These are phyloP conservation scores for Aspergillus sp. DNA, from an alignment of 2,329 filamentous ascomycete species.

Conservation along the genomic window DNA sequence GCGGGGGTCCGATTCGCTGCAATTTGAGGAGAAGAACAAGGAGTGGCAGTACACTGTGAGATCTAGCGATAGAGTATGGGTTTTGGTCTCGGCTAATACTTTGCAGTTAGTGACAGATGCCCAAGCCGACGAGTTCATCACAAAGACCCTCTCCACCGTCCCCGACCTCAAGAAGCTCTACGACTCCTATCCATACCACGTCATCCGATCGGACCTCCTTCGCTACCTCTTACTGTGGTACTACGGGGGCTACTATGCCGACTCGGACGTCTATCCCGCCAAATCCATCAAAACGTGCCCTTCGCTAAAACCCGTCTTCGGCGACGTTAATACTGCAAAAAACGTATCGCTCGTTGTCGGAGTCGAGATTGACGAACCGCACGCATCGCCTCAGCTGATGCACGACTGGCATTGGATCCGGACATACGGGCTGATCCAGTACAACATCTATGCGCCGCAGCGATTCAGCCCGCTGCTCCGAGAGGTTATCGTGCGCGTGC, in stretches of 20 bases:
- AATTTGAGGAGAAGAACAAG: constrained; percentile 31
- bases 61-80: neutral
- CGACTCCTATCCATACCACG: constrained; percentile 47
- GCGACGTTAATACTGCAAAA: neutral
- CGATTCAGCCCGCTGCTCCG: constrained; percentile 41
- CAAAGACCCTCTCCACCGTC: constrained; percentile 30
- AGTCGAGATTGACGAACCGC: constrained; percentile 42
- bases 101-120: constrained; percentile 32
- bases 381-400: constrained; percentile 36
- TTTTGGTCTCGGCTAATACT: neutral
- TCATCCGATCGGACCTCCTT: constrained; percentile 56
- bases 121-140: constrained; percentile 33
- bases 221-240: constrained; percentile 44
- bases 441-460: constrained; percentile 40
- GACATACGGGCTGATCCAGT: constrained; percentile 41
- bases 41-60: constrained; percentile 37
- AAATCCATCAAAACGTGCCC: constrained; percentile 35
- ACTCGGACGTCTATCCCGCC: constrained; percentile 37
- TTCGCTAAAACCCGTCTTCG: constrained; percentile 28
- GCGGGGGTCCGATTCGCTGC: constrained; percentile 31
- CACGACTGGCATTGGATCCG: constrained; percentile 41
- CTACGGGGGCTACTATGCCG: constrained; percentile 42
- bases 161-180: constrained; percentile 35
- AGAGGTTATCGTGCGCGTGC: constrained; percentile 35
- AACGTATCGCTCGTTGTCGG: constrained; percentile 41